Evolutionary conservation across 441 rosid genomes (phyloP).

Genomic region (Corymbia calophylla): DNA sequence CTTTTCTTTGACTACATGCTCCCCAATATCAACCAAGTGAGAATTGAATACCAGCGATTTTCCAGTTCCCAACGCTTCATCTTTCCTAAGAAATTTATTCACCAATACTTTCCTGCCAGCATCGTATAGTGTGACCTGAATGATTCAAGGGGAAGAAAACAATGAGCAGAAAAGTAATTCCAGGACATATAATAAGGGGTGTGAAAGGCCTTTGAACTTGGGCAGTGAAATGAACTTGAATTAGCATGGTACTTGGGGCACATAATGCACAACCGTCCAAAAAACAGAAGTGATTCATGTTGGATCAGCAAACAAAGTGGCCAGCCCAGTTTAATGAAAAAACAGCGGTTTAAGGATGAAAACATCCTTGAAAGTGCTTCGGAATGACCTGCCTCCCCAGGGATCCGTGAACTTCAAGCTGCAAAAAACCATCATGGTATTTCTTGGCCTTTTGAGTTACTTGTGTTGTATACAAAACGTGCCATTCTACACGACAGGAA

Average conservation of each 20-base stretch:
- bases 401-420: constrained; percentile 17
- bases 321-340: not conserved
- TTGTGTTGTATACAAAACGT: constrained; percentile 49
- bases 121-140: constrained; percentile 46
- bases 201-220: not conserved
- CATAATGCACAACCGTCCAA: not conserved
- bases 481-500: constrained; percentile 14
- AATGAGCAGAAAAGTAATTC: not conserved
- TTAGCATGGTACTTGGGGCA: not conserved
- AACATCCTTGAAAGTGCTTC: not conserved
- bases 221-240: not conserved
- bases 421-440: constrained; percentile 52
- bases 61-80: constrained; percentile 35
- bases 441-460: constrained; percentile 52
- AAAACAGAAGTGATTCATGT: not conserved
- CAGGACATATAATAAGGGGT: not conserved
- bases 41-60: constrained; percentile 35
- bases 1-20: constrained; percentile 22
- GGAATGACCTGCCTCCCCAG: constrained; percentile 37
- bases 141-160: not conserved
- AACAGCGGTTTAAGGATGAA: not conserved
- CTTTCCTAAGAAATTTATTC: constrained; percentile 47
- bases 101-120: constrained; percentile 31
- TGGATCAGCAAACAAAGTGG: not conserved
- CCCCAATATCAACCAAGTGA: constrained; percentile 55